Percentiles rank a stretch among this genome's conserved stretches.
Evolutionary conservation across 2,329 filamentous ascomycete genomes (phyloP).

Genomic region (Diaporthe caulivora): DNA sequence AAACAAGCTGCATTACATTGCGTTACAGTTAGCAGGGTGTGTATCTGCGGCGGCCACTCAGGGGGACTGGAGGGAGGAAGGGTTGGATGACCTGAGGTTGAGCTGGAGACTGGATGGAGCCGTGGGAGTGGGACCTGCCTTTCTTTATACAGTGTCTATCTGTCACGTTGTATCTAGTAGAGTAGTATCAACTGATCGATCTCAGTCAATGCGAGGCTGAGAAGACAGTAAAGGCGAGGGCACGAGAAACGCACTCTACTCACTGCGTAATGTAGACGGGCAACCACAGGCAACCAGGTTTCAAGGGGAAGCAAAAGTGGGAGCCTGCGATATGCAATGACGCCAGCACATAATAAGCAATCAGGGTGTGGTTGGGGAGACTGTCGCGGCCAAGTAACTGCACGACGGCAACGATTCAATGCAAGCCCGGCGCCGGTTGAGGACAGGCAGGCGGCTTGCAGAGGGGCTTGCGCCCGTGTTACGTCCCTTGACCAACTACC

Average conservation of each 20-base stretch:
- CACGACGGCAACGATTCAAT: constrained; percentile 15
- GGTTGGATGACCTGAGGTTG: not conserved
- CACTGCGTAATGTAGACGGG: too few relatives aligned
- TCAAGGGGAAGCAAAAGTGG: constrained; percentile 20
- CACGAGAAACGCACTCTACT: too few relatives aligned
- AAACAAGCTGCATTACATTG: constrained; percentile 25
- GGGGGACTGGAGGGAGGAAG: not conserved
- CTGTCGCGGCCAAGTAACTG: constrained; percentile 26
- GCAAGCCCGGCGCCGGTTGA: constrained; percentile 5
- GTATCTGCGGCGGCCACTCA: constrained; percentile 23
- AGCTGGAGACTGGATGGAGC: constrained; percentile 14
- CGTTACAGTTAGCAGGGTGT: constrained; percentile 25
- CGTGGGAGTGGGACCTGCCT: constrained; percentile 15
- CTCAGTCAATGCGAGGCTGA: not conserved
- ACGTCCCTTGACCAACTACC: constrained; percentile 9
- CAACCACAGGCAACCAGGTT: constrained; percentile 11
- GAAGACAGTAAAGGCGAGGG: not conserved
- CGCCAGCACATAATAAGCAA: constrained; percentile 16
- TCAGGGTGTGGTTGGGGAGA: constrained; percentile 24
- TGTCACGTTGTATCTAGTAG: too few relatives aligned
- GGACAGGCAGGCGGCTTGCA: constrained; percentile 1
- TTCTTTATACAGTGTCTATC: not conserved
- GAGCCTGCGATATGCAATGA: constrained; percentile 32
- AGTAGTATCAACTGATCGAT: not conserved
- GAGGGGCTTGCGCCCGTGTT: constrained; percentile 10